A percentile compares a stretch with the other conserved stretches of the same genome.
Conservation (phyloP, 495 filamentous ascomycete genomes). For the Gamarada debralockiae region DNA sequence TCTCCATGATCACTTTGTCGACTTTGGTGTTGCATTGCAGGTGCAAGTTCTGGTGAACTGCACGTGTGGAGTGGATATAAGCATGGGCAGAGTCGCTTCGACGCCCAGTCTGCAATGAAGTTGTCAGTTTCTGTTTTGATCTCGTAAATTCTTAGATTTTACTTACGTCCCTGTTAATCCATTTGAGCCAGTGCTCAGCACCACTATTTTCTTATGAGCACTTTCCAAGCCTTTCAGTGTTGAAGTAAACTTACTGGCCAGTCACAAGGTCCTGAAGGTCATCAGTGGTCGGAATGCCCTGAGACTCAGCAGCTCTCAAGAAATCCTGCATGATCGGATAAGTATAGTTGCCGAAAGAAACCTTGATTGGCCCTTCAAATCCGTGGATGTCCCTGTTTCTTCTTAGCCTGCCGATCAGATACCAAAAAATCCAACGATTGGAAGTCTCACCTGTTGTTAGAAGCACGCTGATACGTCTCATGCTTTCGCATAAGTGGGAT, state of each 20-base stretch:
- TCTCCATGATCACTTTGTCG: conserved; percentile 75
- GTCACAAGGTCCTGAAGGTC: conserved; percentile 67
- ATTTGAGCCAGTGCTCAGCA: conserved; percentile 60
- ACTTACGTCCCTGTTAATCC: conserved; percentile 65
- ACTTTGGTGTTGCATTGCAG: conserved; percentile 77
- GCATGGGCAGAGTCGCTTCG: conserved; percentile 74
- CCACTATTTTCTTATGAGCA: conserved; percentile 29
- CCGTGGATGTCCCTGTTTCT: conserved; percentile 68
- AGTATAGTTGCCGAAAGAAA: conserved; percentile 75
- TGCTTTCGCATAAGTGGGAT: conserved; percentile 80
- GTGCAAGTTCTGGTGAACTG: conserved; percentile 66
- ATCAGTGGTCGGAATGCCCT: conserved; percentile 69
- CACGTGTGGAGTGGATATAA: conserved; percentile 66
- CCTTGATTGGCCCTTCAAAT: conserved; percentile 79
- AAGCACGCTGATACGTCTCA: conserved; percentile 77
- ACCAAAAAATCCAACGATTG: not conserved
- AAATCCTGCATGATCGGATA: conserved; percentile 77
- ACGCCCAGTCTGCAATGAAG: conserved; percentile 51
- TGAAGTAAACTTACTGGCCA: conserved; percentile 42
- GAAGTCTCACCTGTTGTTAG: conserved; percentile 53
- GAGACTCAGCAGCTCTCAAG: conserved; percentile 70
- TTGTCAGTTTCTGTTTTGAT: conserved; percentile 8
- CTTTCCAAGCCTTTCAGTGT: conserved; percentile 17
- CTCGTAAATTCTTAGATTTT: not conserved
- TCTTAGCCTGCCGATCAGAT: conserved; percentile 32